Evolutionary conservation across 371 early-diverging fungal species (phyloP).

Genomic region (Zychaea mexicana): DNA sequence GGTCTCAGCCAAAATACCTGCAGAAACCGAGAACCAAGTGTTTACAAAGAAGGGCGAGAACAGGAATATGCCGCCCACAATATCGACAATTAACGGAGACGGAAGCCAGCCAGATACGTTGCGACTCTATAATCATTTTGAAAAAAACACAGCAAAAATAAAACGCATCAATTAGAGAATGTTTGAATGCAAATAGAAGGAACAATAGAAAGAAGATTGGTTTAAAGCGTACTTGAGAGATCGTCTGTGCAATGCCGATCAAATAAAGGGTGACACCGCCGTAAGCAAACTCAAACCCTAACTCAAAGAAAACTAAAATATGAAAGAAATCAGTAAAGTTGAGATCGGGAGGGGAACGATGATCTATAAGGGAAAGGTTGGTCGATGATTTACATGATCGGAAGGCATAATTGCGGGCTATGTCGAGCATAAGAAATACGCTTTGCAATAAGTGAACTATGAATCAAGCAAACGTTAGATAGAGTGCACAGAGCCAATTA

Average conservation of each 20-base stretch:
- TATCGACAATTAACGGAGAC: constrained; percentile 36
- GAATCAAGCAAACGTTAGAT: too few relatives aligned
- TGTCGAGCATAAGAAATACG: not conserved
- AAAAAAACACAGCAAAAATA: not conserved
- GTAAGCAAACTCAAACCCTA: constrained; percentile 32
- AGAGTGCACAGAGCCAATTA: not conserved
- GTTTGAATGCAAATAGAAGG: too few relatives aligned
- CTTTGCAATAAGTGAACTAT: constrained; percentile 4
- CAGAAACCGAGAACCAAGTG: constrained; percentile 33
- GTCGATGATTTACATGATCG: not conserved
- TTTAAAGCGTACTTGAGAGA: constrained; percentile 23
- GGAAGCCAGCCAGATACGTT: constrained; percentile 47
- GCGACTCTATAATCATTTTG: constrained; percentile 30
- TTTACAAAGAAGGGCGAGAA: constrained; percentile 40
- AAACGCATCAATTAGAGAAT: not conserved
- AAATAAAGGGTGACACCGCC: constrained; percentile 28
- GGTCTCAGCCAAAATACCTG: constrained; percentile 38
- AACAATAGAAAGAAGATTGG: too few relatives aligned
- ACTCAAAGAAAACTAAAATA: constrained; percentile 23
- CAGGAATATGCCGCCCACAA: constrained; percentile 35
- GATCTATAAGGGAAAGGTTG: not conserved
- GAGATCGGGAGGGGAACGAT: not conserved
- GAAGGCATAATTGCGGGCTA: not conserved
- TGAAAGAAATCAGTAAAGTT: not conserved
- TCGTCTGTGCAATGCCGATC: constrained; percentile 33